A percentile compares a stretch with the other conserved stretches of the same genome.
phyloP scores from a whole-genome alignment of 75 land plant genomes.

The Sequoiadendron giganteum region DNA sequence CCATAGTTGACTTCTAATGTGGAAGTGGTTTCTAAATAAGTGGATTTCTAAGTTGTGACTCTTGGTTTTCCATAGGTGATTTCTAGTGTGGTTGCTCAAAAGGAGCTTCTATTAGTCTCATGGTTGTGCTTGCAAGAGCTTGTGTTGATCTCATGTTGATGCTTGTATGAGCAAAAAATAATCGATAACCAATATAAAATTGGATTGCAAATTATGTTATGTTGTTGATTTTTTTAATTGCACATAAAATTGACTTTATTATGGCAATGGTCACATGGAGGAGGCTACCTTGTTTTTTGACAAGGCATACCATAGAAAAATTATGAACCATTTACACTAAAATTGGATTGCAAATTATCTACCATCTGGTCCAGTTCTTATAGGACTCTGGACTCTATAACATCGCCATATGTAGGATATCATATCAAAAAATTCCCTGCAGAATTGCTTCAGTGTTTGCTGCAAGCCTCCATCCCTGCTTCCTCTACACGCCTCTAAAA shows the following conservation, averaged over 20 bases:
- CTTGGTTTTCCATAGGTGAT: too few species aligned
- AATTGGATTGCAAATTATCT: not conserved
- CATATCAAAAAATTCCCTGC: too few species aligned
- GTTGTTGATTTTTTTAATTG: not conserved
- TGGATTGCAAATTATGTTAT: not conserved
- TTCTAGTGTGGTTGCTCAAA: too few species aligned
- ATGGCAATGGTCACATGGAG: not conserved
- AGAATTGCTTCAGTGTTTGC: not conserved
- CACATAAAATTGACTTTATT: not conserved
- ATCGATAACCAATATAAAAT: not conserved
- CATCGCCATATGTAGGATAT: not conserved
- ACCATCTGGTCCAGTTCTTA: not conserved
- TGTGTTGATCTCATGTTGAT: too few species aligned
- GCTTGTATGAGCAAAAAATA: slow-evolving; percentile 9
- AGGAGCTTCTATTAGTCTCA: too few species aligned
- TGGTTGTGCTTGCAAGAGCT: too few species aligned
- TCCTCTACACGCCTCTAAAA: not conserved
- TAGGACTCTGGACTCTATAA: not conserved
- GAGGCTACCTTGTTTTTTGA: not conserved
- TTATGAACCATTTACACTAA: too few species aligned
- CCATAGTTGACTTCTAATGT: too few species aligned
- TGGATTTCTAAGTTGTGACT: too few species aligned
- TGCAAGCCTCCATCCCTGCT: not conserved
- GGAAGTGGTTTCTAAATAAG: too few species aligned
- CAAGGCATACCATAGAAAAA: not conserved